Evolutionary conservation across 345 rosid species (phyloP).

Genomic region (Lepidium sativum): DNA sequence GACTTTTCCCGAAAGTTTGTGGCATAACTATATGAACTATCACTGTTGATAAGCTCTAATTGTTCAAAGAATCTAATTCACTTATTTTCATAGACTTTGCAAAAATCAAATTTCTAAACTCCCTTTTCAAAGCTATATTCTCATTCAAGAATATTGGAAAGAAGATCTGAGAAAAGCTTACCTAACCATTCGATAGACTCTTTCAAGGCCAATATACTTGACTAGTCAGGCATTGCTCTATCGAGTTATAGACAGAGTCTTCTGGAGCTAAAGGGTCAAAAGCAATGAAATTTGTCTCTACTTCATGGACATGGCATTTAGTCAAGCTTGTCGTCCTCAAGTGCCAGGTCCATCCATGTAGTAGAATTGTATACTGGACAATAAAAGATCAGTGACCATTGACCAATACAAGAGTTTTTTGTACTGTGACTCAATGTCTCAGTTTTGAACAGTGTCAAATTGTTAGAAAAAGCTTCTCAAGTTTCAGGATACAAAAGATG

Average conservation of each 20-base stretch:
- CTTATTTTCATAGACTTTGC: background rate
- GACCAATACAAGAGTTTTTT: background rate
- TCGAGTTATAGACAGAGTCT: conserved; percentile 32
- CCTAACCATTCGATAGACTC: background rate
- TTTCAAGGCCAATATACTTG: background rate
- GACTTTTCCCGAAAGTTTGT: background rate
- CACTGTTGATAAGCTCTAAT: background rate
- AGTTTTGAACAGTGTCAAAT: background rate
- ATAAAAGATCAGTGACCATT: background rate
- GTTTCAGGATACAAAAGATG: too few species aligned
- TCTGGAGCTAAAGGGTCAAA: conserved; percentile 41
- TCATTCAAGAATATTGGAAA: background rate
- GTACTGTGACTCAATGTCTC: background rate
- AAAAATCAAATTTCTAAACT: background rate
- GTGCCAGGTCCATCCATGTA: conserved; percentile 73
- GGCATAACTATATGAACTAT: background rate
- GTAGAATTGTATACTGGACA: conserved; percentile 52
- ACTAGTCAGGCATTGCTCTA: conserved; percentile 33
- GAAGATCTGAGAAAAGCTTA: background rate
- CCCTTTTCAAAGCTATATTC: background rate
- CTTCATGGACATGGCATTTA: conserved; percentile 50
- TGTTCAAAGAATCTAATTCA: conserved; percentile 1
- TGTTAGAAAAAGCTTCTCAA: background rate
- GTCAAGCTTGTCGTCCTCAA: conserved; percentile 49
- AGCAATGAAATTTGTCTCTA: conserved; percentile 37